phyloP scores from a whole-genome alignment of 83 land plant species.

The Picea abies region DNA sequence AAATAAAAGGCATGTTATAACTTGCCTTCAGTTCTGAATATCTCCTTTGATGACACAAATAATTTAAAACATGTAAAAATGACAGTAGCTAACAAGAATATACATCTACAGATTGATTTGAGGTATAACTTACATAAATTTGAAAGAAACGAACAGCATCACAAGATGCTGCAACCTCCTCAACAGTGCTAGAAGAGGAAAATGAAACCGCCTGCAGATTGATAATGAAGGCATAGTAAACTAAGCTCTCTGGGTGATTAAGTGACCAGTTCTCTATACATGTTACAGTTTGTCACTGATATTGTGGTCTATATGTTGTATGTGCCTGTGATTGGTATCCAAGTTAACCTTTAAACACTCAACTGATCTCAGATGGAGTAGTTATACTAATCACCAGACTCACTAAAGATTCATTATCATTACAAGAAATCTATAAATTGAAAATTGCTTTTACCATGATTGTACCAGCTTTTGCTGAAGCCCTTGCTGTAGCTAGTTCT shows the following conservation, averaged over 20 bases:
- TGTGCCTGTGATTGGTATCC: not conserved
- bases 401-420: not conserved
- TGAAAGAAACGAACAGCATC: constrained; percentile 74
- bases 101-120: not conserved
- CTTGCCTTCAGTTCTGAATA: constrained; percentile 1
- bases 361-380: not conserved
- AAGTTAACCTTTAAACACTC: not conserved
- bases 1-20: not conserved
- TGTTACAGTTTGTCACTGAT: too few species aligned
- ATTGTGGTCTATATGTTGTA: not conserved
- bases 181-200: constrained; percentile 46
- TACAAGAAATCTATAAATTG: not conserved
- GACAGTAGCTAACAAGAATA: not conserved
- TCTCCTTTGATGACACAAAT: not conserved
- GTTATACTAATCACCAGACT: not conserved
- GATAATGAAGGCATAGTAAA: constrained; percentile 16
- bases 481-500: constrained; percentile 78
- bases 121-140: constrained; percentile 42
- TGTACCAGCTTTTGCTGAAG: constrained; percentile 39
- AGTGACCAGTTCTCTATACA: not conserved
- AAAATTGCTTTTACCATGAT: constrained; percentile 45
- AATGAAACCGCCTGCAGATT: constrained; percentile 58
- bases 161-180: constrained; percentile 78
- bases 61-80: not conserved
- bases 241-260: not conserved